These are phyloP conservation scores for Epichloe gansuensis DNA, from an alignment of 2,329 filamentous ascomycete genomes.

Conservation along the genomic window DNA sequence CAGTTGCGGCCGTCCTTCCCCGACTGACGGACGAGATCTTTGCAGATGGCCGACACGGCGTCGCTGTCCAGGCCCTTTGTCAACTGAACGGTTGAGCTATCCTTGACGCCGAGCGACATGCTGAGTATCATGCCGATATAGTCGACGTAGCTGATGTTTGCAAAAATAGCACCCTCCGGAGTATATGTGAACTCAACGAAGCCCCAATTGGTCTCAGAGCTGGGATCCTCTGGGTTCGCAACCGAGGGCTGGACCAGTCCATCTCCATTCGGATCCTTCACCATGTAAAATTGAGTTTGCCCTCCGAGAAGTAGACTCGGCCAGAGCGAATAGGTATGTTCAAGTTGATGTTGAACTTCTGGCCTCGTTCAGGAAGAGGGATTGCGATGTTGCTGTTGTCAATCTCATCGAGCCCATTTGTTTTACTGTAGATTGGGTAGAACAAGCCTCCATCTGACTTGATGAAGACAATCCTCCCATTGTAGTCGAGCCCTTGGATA, in stretches of 20 bases:
- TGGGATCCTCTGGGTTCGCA: constrained; percentile 30
- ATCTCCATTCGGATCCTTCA: constrained; percentile 18
- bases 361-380: constrained; percentile 24
- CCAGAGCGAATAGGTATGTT: constrained; percentile 29
- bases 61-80: constrained; percentile 27
- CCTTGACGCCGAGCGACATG: constrained; percentile 28
- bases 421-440: constrained; percentile 28
- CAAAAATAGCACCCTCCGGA: constrained; percentile 25
- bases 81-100: constrained; percentile 23
- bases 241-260: constrained; percentile 37
- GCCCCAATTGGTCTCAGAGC: constrained; percentile 32
- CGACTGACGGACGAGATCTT: constrained; percentile 25
- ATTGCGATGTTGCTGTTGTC: constrained; percentile 28
- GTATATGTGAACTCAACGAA: constrained; percentile 38
- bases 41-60: constrained; percentile 28
- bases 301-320: constrained; percentile 34
- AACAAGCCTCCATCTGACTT: constrained; percentile 26
- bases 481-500: constrained; percentile 30
- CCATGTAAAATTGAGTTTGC: constrained; percentile 29
- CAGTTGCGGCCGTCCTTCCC: constrained; percentile 28
- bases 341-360: constrained; percentile 25
- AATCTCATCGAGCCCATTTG: constrained; percentile 24
- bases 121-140: constrained; percentile 39
- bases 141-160: constrained; percentile 40
- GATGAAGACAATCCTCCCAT: constrained; percentile 30